Conservation (phyloP, 192 early-diverging fungal species). For the Umbelopsis vinacea region DNA sequence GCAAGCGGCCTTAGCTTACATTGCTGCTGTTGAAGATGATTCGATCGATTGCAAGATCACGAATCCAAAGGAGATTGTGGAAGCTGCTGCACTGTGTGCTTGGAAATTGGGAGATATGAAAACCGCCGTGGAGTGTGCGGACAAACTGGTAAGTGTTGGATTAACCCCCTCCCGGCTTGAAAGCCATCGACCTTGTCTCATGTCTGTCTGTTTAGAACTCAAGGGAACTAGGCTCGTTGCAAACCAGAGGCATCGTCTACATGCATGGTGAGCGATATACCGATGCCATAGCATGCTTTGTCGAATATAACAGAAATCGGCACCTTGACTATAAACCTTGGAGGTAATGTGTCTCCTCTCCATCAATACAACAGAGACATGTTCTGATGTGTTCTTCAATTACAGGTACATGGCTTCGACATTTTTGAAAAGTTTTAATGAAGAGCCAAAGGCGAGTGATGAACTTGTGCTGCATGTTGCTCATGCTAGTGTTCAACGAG, state of each 20-base stretch:
- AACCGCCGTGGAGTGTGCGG: slow-evolving; percentile 23
- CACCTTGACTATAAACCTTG: slow-evolving; percentile 35
- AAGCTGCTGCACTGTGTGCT: slow-evolving; percentile 46
- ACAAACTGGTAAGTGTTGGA: slow-evolving; percentile 21
- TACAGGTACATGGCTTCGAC: slow-evolving; percentile 20
- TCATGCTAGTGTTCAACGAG: slow-evolving; percentile 18
- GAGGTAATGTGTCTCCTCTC: neutral
- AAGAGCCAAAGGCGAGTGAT: neutral
- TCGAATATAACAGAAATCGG: slow-evolving; percentile 25
- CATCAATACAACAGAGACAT: neutral
- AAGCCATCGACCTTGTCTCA: neutral
- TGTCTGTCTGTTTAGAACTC: neutral
- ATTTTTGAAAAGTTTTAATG: slow-evolving; percentile 24
- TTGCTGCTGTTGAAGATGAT: slow-evolving; percentile 19
- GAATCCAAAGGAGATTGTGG: slow-evolving; percentile 47
- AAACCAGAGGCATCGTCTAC: slow-evolving; percentile 28
- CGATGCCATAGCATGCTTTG: slow-evolving; percentile 23
- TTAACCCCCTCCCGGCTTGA: neutral
- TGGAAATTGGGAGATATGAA: slow-evolving; percentile 32
- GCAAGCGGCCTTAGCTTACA: slow-evolving; percentile 18
- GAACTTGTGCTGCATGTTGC: slow-evolving; percentile 27
- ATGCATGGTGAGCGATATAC: slow-evolving; percentile 17
- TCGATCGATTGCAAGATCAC: slow-evolving; percentile 42
- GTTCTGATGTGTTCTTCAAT: neutral
- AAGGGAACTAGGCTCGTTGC: slow-evolving; percentile 26